phyloP scores from a whole-genome alignment of 2,329 filamentous ascomycete genomes.

The Fusarium subglutinans region DNA sequence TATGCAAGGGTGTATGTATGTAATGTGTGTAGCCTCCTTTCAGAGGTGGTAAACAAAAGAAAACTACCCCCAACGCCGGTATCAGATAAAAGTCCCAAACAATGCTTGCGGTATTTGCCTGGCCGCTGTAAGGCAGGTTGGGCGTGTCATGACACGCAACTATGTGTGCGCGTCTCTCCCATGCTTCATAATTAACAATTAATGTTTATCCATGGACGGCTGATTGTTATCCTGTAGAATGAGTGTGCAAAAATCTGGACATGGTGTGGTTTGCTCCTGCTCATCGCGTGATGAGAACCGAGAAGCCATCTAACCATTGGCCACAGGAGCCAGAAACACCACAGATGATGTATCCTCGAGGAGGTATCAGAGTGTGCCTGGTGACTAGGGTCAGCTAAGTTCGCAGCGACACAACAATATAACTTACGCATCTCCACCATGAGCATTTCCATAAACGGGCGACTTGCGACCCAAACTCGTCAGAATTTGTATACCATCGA shows the following conservation, averaged over 20 bases:
- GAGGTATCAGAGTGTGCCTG: constrained; percentile 89
- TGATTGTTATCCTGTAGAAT: constrained; percentile 13
- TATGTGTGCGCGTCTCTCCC: background rate
- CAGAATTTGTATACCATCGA: constrained; percentile 89
- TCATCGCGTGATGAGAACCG: constrained; percentile 70
- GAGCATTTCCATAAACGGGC: constrained; percentile 81
- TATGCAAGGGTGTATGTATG: constrained; percentile 28
- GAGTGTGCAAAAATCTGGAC: constrained; percentile 23
- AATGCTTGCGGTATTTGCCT: constrained; percentile 24
- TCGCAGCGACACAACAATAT: background rate
- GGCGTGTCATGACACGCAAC: constrained; percentile 4
- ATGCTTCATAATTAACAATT: constrained; percentile 22
- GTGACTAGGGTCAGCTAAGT: constrained; percentile 27
- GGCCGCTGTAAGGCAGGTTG: constrained; percentile 14
- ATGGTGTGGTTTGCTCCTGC: background rate
- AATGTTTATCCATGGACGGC: constrained; percentile 17
- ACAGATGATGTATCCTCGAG: constrained; percentile 86
- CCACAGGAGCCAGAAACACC: constrained; percentile 86
- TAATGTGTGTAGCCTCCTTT: constrained; percentile 10
- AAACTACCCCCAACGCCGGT: constrained; percentile 33
- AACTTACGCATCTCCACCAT: constrained; percentile 85
- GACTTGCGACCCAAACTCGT: constrained; percentile 91
- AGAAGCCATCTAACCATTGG: constrained; percentile 85
- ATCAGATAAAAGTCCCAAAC: constrained; percentile 14
- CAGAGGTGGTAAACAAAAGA: constrained; percentile 18